A percentile compares a stretch with the other conserved stretches of the same genome.
phyloP scores from a whole-genome alignment of 345 rosid species.

The Moringa oleifera region DNA sequence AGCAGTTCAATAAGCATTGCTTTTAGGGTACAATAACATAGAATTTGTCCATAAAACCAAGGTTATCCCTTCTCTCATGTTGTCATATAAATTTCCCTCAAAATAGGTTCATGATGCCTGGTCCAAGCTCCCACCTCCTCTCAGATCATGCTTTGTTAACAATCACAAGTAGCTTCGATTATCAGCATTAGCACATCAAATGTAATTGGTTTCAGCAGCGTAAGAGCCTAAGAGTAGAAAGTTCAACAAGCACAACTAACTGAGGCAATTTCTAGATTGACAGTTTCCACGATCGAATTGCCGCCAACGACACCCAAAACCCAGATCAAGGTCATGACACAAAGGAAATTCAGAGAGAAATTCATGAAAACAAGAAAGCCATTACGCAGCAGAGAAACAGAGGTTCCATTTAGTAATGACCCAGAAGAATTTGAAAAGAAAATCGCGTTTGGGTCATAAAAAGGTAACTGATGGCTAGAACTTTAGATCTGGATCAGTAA shows the following conservation, averaged over 20 bases:
- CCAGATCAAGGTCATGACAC: conserved; percentile 18
- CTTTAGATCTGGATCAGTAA: conserved; percentile 35
- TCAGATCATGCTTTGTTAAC: background rate
- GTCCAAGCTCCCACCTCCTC: too few species aligned
- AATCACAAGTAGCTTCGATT: background rate
- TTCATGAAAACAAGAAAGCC: conserved; percentile 4
- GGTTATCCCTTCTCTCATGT: too few species aligned
- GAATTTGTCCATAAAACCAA: too few species aligned
- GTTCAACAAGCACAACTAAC: too few species aligned
- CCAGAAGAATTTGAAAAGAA: conserved; percentile 2
- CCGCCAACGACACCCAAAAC: background rate
- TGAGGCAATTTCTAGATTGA: background rate
- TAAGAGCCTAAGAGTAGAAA: background rate
- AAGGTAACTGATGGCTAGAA: conserved; percentile 5
- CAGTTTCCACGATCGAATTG: background rate
- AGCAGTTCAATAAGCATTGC: background rate
- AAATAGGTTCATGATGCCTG: too few species aligned
- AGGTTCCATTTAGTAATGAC: conserved; percentile 3
- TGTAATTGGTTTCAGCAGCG: background rate
- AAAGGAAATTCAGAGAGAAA: conserved; percentile 8
- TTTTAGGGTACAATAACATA: too few species aligned
- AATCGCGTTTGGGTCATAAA: background rate
- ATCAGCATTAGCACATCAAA: background rate
- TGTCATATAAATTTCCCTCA: too few species aligned
- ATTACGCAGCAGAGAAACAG: background rate